phyloP scores from a whole-genome alignment of 306 rosid genomes.

The Vigna angularis region DNA sequence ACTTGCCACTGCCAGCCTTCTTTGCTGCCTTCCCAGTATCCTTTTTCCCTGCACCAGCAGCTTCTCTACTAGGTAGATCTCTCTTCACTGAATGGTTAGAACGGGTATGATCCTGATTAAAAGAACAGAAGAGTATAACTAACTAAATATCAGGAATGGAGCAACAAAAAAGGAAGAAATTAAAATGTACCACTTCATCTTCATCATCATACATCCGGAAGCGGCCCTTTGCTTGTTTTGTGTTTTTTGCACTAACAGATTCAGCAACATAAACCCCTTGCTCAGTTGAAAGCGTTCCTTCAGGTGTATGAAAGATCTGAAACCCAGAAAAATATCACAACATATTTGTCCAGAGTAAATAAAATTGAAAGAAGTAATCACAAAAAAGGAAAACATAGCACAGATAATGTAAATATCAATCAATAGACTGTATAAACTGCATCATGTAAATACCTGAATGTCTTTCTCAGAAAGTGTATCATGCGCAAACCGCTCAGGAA shows the following conservation, averaged over 20 bases:
- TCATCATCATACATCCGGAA: conserved; percentile 75
- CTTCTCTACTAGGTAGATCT: conserved; percentile 70
- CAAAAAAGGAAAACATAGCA: conserved; percentile 12
- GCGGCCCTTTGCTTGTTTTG: conserved; percentile 88
- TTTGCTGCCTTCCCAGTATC: conserved; percentile 73
- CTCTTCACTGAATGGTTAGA: conserved; percentile 72
- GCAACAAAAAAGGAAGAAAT: conserved; percentile 15
- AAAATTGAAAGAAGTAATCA: conserved; percentile 9
- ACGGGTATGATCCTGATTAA: conserved; percentile 62
- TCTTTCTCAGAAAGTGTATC: conserved; percentile 82
- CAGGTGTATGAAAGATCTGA: conserved; percentile 93
- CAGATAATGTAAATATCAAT: conserved; percentile 6
- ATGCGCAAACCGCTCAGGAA: conserved; percentile 73
- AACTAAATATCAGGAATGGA: not conserved
- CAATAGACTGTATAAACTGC: conserved; percentile 19
- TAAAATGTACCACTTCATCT: conserved; percentile 58
- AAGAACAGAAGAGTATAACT: conserved; percentile 31
- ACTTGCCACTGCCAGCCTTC: conserved; percentile 93
- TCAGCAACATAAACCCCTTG: conserved; percentile 95
- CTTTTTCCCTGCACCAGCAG: conserved; percentile 68
- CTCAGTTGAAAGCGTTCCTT: conserved; percentile 89
- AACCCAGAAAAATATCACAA: conserved; percentile 24
- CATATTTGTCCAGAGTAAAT: conserved; percentile 8
- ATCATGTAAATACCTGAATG: conserved; percentile 64
- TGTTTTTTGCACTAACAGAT: conserved; percentile 71